These are phyloP conservation scores for Populus hybrid DNA, from an alignment of 441 rosid species.

Conservation along the genomic window DNA sequence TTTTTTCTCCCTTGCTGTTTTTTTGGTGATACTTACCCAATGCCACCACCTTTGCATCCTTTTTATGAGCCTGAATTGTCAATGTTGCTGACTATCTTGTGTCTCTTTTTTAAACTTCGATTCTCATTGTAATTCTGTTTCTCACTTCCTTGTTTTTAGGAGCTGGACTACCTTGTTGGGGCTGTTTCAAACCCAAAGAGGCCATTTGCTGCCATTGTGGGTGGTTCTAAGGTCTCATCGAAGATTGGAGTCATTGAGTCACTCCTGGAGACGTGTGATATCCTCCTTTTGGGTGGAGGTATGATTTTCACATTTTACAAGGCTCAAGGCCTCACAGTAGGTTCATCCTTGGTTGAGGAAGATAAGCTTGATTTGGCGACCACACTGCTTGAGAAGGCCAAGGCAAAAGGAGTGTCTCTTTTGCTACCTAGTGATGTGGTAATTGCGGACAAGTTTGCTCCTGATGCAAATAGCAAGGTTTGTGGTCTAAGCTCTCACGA, in stretches of 20 bases:
- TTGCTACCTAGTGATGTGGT: constrained; percentile 74
- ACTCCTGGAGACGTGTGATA: constrained; percentile 76
- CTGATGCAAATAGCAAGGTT: constrained; percentile 90
- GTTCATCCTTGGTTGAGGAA: constrained; percentile 88
- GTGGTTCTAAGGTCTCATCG: constrained; percentile 91
- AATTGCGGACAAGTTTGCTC: constrained; percentile 84
- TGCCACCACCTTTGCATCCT: not conserved
- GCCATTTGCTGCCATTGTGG: constrained; percentile 90
- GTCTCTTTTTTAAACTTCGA: not conserved
- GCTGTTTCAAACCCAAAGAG: constrained; percentile 85
- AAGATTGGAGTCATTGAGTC: constrained; percentile 91
- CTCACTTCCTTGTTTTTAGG: constrained; percentile 32
- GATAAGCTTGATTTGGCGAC: constrained; percentile 85
- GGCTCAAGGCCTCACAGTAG: constrained; percentile 82
- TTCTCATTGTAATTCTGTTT: not conserved
- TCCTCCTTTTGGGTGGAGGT: constrained; percentile 87
- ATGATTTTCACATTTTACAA: constrained; percentile 93
- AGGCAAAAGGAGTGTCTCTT: constrained; percentile 78
- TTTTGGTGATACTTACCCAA: not conserved
- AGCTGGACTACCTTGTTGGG: constrained; percentile 87
- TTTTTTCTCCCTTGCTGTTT: not conserved
- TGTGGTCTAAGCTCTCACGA: constrained; percentile 19
- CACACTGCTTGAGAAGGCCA: constrained; percentile 75
- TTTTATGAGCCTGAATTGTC: not conserved
- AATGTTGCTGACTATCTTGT: not conserved